These are phyloP conservation scores for Fusarium duplospermum DNA, from an alignment of 2,329 filamentous ascomycete species.

Conservation along the genomic window DNA sequence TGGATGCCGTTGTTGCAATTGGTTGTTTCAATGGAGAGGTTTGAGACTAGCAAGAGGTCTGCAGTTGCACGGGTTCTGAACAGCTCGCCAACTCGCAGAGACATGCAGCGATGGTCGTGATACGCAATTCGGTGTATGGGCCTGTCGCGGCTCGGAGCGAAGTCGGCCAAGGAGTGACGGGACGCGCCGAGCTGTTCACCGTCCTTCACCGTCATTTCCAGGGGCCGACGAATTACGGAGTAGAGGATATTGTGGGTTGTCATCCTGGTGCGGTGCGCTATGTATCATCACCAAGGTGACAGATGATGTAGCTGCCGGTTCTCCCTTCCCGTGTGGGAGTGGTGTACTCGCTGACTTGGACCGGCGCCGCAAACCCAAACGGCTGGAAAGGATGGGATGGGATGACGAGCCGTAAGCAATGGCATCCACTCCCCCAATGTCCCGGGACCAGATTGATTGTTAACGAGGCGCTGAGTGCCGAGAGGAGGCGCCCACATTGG, in stretches of 20 bases:
- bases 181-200: conserved; percentile 9
- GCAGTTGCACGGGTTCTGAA: neutral
- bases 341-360: neutral
- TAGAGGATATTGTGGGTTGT: neutral
- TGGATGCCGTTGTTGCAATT: neutral
- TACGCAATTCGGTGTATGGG: neutral
- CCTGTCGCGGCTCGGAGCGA: neutral
- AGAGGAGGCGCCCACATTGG: conserved; percentile 7
- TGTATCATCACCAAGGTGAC: conserved; percentile 1
- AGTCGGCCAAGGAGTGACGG: conserved; percentile 6
- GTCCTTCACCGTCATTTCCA: conserved; percentile 15
- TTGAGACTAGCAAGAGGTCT: neutral
- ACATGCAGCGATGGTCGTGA: neutral
- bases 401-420: conserved; percentile 4
- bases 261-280: conserved; percentile 12
- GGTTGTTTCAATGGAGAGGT: neutral
- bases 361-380: conserved; percentile 8
- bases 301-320: conserved; percentile 2
- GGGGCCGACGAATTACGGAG: conserved; percentile 1
- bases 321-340: neutral
- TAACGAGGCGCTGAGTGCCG: neutral
- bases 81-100: neutral
- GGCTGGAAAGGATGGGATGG: conserved; percentile 5
- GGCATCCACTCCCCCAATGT: conserved; percentile 1
- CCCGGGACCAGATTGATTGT: neutral